Percentiles rank a stretch among this genome's conserved stretches.
These are phyloP conservation scores for Laburnicola sp. DNA, from an alignment of 2,329 filamentous ascomycete genomes.

Conservation along the genomic window DNA sequence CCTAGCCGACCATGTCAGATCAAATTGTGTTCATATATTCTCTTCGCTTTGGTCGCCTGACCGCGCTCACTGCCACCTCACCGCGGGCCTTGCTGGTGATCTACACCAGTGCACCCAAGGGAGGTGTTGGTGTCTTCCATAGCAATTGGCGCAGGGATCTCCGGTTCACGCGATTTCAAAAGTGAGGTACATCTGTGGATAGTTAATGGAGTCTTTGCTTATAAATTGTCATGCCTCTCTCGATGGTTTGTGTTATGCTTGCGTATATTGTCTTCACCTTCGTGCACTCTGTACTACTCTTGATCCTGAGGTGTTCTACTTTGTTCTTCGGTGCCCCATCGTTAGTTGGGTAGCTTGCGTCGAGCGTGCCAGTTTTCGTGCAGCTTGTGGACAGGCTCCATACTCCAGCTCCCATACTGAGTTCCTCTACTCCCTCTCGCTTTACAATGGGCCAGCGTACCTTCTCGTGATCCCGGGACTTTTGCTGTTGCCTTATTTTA, in stretches of 20 bases:
- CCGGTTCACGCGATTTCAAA: slow-evolving; percentile 31
- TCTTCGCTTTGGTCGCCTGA: slow-evolving; percentile 32
- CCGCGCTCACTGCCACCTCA: slow-evolving; percentile 22
- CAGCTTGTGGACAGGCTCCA: too few species aligned
- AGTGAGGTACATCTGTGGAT: slow-evolving; percentile 42
- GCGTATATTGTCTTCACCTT: not conserved
- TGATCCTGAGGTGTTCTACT: too few species aligned
- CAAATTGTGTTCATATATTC: slow-evolving; percentile 47
- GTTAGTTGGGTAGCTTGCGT: too few species aligned
- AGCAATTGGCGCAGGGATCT: slow-evolving; percentile 27
- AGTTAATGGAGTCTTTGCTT: slow-evolving; percentile 36
- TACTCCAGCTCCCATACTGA: too few species aligned
- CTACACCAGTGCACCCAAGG: slow-evolving; percentile 17
- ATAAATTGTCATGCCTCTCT: slow-evolving; percentile 21
- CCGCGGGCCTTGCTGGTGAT: slow-evolving; percentile 20
- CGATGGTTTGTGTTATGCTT: slow-evolving; percentile 7
- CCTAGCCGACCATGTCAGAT: slow-evolving; percentile 32
- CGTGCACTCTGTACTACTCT: too few species aligned
- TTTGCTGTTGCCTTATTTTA: too few species aligned
- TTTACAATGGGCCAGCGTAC: too few species aligned
- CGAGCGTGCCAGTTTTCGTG: too few species aligned
- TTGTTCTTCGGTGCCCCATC: too few species aligned
- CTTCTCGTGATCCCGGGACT: too few species aligned
- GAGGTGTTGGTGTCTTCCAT: slow-evolving; percentile 13
- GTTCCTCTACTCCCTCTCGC: too few species aligned